Base-by-base conservation (phyloP, 2,329 filamentous ascomycete species). In the Akanthomyces lecanii region DNA sequence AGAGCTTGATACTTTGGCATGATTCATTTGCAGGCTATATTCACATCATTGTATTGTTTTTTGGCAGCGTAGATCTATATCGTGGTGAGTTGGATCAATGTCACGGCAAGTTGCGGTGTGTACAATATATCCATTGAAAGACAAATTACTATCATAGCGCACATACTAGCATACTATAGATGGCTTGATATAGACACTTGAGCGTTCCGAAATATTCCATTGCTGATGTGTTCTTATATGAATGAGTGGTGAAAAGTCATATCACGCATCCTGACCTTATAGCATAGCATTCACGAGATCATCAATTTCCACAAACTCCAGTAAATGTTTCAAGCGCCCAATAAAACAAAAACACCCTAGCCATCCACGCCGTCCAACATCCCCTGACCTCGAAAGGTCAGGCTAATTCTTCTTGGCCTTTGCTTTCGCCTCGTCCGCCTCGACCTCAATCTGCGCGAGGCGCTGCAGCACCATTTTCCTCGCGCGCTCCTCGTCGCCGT, bases 401-500 rank as follows among this genome's bases (percentile, higher is more conserved):
- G 14, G 5, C 30, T 45, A 45, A 4, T 16, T n/a, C 16, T 55
- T 40, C 40, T 56, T 44, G 6, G 45, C 47, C 33, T 36, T 57
- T 14, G 54, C 42, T 53, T 63, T 58, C 23, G 53, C 53, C 25
- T 36, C 42, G 18, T 59, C 61, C 5, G 61, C 61, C n/a, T 52
- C 61, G 16, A 44, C 61, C 57, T 64, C 63, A 36, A 64, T 64
- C 44, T 55, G 36, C 8, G 66, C 66, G 5, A 67, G 65, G 10
- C 63, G 63, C 61, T 64, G 51, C 5, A 67, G 47, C 21, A 67
- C 66, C 44, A 67, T 38, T n/a, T 61, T 63, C 18, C 65, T 40
- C 2, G 66, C 66, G 16, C 50, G 55, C 42, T 67, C 66, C 23
- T 66, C 66, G 14, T 67, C 66, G 3, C 66, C 66, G 21, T 58